Conservation (phyloP, 495 filamentous ascomycete species). For the Penicillium angulare region DNA sequence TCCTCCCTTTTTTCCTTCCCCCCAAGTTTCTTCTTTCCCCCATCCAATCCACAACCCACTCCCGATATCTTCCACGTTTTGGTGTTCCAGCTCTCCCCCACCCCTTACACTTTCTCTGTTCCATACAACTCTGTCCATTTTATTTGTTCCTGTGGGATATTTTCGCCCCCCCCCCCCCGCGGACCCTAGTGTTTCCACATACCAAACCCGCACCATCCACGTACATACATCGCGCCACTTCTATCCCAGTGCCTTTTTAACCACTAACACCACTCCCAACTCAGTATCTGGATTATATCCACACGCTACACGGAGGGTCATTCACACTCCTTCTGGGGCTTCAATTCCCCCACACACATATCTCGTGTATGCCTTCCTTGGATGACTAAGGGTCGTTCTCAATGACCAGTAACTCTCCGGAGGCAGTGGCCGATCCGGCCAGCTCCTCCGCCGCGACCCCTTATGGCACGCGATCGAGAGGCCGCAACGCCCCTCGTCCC, state of each 20-base stretch:
- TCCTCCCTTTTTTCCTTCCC: background rate
- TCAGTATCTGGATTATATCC: background rate
- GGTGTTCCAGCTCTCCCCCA: background rate
- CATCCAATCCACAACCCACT: conserved; percentile 2
- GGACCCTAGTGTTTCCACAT: conserved; percentile 17
- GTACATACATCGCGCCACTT: conserved; percentile 26
- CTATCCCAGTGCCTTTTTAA: conserved; percentile 4
- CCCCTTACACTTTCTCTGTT: conserved; percentile 4
- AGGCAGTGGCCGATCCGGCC: conserved; percentile 40
- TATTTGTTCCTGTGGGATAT: conserved; percentile 24
- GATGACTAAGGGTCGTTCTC: conserved; percentile 44
- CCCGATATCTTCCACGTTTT: too few relatives aligned
- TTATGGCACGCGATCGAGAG: conserved; percentile 95
- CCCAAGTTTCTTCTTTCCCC: background rate
- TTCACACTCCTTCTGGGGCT: background rate
- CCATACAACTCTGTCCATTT: conserved; percentile 2
- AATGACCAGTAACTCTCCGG: conserved; percentile 53
- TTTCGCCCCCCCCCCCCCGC: conserved; percentile 28
- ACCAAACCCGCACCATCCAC: conserved; percentile 20
- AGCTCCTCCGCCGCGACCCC: conserved; percentile 58
- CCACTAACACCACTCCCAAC: conserved; percentile 14
- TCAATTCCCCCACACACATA: background rate
- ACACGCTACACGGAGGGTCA: background rate
- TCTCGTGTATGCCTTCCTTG: conserved; percentile 20
- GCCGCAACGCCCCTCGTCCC: conserved; percentile 76